A percentile compares a stretch with the other conserved stretches of the same genome.
phyloP scores from a whole-genome alignment of 805 yeast species.

The Metschnikowia orientalis region DNA sequence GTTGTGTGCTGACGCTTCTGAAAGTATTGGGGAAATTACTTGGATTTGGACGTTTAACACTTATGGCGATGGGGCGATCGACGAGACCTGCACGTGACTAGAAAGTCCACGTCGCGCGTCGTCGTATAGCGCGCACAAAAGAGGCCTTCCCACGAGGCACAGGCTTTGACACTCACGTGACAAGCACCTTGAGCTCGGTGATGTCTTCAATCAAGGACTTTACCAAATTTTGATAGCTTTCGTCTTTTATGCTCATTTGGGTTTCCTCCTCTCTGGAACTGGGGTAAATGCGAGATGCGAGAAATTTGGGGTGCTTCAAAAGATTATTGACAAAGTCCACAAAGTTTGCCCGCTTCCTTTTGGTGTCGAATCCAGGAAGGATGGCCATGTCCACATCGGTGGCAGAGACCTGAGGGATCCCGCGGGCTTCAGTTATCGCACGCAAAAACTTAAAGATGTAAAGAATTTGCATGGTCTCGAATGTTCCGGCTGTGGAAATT shows the following conservation, averaged over 20 bases:
- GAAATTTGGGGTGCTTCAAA: conserved; percentile 80
- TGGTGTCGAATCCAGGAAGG: conserved; percentile 60
- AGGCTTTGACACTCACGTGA: no score
- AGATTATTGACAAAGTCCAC: conserved; percentile 62
- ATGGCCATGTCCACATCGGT: conserved; percentile 26
- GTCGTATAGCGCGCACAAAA: no score
- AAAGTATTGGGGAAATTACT: no score
- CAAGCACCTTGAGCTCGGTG: conserved; percentile 45
- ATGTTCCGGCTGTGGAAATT: conserved; percentile 33
- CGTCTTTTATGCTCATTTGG: conserved; percentile 46
- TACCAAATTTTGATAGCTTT: conserved; percentile 29
- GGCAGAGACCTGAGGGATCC: conserved; percentile 21
- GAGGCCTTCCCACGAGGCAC: no score
- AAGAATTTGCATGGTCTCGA: conserved; percentile 55
- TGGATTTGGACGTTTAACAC: no score
- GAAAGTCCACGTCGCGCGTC: no score
- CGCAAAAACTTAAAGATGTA: conserved; percentile 57
- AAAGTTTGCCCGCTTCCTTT: conserved; percentile 55
- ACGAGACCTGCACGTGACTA: no score
- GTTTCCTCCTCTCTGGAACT: conserved; percentile 63
- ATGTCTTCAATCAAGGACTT: conserved; percentile 47
- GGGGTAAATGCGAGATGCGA: conserved; percentile 64
- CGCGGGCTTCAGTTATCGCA: conserved; percentile 49
- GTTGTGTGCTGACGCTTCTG: no score
- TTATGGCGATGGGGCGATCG: no score